A percentile compares a stretch with the other conserved stretches of the same genome.
These are phyloP conservation scores for Phaffia tasmanica DNA, from an alignment of 768 basidiomycete species.

Conservation along the genomic window DNA sequence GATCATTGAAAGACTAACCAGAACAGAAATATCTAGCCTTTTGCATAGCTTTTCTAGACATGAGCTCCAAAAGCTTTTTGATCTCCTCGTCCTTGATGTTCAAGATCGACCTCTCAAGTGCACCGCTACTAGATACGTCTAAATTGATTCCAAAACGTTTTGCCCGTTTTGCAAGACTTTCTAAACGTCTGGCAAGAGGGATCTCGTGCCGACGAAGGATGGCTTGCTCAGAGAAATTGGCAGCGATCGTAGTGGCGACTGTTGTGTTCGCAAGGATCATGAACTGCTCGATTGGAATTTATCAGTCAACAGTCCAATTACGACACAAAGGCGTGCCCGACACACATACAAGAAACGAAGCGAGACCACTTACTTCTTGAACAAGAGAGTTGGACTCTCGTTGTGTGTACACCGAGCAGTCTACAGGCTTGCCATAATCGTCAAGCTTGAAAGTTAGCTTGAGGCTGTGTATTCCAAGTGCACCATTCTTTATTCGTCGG, in stretches of 20 bases:
- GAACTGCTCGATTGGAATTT: constrained; percentile 46
- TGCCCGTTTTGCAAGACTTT: constrained; percentile 66
- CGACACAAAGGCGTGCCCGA: neutral
- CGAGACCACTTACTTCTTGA: constrained; percentile 59
- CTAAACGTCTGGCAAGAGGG: constrained; percentile 81
- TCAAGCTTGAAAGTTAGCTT: constrained; percentile 69
- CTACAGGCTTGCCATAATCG: constrained; percentile 61
- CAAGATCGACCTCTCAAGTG: constrained; percentile 76
- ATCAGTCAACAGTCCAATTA: neutral
- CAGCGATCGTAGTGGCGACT: constrained; percentile 84
- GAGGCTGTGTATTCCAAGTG: constrained; percentile 57
- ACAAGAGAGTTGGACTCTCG: constrained; percentile 68
- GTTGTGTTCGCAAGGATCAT: constrained; percentile 87
- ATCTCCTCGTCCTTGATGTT: constrained; percentile 60
- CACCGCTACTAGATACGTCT: constrained; percentile 64
- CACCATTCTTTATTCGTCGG: constrained; percentile 67
- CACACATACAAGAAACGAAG: neutral
- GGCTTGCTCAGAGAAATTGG: constrained; percentile 92
- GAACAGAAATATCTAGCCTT: constrained; percentile 97
- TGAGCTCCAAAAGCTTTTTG: constrained; percentile 64
- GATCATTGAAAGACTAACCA: too few species aligned
- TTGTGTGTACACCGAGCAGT: constrained; percentile 57
- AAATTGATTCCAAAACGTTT: constrained; percentile 69
- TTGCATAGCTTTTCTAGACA: constrained; percentile 84
- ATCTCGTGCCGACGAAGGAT: constrained; percentile 86